Evolutionary conservation across 2,329 filamentous ascomycete genomes (phyloP).

Genomic region (Trichoderma guizhouense): DNA sequence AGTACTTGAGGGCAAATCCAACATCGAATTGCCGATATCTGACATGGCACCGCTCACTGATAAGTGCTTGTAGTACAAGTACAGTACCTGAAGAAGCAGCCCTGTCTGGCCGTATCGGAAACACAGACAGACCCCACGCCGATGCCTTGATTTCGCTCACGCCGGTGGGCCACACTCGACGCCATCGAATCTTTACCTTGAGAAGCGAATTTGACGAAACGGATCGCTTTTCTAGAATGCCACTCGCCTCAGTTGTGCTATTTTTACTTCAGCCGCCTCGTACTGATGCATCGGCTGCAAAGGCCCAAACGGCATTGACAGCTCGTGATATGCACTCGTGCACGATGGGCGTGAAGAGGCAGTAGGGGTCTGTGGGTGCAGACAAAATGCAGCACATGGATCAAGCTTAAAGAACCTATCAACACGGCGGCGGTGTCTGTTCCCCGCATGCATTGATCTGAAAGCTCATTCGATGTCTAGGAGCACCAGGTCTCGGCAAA

Average conservation of each 20-base stretch:
- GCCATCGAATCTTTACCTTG: background rate
- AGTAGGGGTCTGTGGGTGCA: background rate
- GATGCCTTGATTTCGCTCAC: constrained; percentile 15
- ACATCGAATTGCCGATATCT: background rate
- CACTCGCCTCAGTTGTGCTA: background rate
- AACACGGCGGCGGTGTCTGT: background rate
- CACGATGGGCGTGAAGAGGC: background rate
- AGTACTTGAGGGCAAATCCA: background rate
- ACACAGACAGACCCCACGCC: background rate
- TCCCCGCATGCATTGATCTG: background rate
- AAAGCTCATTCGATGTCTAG: background rate
- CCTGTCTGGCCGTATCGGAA: background rate
- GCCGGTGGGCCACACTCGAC: background rate
- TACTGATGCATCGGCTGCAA: background rate
- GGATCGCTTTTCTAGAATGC: background rate
- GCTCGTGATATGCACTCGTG: background rate
- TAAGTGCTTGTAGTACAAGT: background rate
- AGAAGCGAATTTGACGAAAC: background rate
- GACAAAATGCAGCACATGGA: background rate
- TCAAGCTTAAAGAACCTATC: background rate
- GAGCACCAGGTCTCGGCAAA: background rate
- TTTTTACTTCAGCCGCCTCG: background rate
- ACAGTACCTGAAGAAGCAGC: background rate
- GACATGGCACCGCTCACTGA: background rate
- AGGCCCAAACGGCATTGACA: background rate